phyloP scores from a whole-genome alignment of 441 rosid species.

The Syzygium malaccense region DNA sequence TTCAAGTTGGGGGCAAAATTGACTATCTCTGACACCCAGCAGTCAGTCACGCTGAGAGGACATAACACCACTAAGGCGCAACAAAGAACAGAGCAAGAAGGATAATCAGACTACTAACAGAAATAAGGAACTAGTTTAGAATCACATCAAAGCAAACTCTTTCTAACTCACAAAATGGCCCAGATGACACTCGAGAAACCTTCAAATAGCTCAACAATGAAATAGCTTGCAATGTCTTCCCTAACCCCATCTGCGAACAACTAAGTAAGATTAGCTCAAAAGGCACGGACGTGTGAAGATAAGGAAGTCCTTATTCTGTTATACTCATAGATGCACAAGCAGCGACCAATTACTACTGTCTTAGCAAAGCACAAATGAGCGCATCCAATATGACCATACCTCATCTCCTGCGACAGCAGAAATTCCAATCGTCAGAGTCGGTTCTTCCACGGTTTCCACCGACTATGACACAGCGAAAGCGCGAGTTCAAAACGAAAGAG shows the following conservation, averaged over 20 bases:
- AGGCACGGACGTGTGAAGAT: neutral
- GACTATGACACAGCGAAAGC: neutral
- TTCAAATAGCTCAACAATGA: constrained; percentile 74
- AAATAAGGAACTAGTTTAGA: neutral
- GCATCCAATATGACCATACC: constrained; percentile 22
- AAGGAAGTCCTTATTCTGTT: neutral
- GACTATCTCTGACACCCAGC: constrained; percentile 72
- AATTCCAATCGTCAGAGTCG: neutral
- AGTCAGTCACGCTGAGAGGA: constrained; percentile 84
- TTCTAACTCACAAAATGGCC: constrained; percentile 69
- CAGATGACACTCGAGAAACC: constrained; percentile 32
- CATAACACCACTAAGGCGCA: constrained; percentile 64
- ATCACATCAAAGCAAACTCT: neutral
- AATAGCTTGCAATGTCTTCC: constrained; percentile 85
- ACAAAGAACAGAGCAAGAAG: neutral
- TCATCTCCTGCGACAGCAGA: constrained; percentile 64
- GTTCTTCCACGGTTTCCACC: neutral
- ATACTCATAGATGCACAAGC: neutral
- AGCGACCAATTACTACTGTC: neutral
- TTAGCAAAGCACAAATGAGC: neutral
- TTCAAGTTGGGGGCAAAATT: constrained; percentile 61
- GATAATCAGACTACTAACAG: neutral
- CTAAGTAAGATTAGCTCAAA: constrained; percentile 3
- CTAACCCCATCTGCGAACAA: constrained; percentile 75
- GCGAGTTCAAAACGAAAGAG: neutral